phyloP scores from a whole-genome alignment of 768 basidiomycete species.

The Boletus reticuloceps region DNA sequence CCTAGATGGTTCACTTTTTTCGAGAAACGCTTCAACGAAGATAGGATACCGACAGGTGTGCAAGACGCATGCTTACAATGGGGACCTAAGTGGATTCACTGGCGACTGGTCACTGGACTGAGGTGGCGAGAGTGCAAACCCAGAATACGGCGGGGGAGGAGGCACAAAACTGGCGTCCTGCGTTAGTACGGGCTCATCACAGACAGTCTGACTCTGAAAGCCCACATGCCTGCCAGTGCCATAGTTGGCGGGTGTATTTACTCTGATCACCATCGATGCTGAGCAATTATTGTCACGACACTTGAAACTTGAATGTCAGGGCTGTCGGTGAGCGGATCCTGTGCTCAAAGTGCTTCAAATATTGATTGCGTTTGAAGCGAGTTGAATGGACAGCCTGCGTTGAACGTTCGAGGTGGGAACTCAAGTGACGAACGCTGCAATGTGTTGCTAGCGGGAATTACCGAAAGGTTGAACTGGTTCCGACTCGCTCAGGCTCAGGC shows the following conservation, averaged over 20 bases:
- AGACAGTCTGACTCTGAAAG: no score
- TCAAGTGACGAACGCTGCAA: no score
- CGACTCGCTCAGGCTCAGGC: no score
- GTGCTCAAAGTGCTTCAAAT: no score
- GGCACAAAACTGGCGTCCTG: neutral
- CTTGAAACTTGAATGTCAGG: neutral
- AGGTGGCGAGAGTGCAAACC: neutral
- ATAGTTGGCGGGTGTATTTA: neutral
- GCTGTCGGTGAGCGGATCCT: neutral
- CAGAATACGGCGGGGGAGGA: slow-evolving; percentile 12
- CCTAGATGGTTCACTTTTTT: neutral
- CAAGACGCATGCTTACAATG: slow-evolving; percentile 2
- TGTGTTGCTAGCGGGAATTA: no score
- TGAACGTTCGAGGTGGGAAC: no score
- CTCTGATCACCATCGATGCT: neutral
- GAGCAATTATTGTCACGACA: no score
- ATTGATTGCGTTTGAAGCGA: neutral
- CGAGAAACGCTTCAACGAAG: neutral
- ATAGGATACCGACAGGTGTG: no score
- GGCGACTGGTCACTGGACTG: neutral
- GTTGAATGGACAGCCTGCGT: neutral
- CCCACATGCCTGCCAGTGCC: slow-evolving; percentile 1
- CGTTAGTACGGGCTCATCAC: neutral
- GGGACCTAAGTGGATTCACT: neutral
- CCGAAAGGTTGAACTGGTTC: no score